These are phyloP conservation scores for Bromus sterilis DNA, from an alignment of 176 grass and related monocot species.

Conservation along the genomic window DNA sequence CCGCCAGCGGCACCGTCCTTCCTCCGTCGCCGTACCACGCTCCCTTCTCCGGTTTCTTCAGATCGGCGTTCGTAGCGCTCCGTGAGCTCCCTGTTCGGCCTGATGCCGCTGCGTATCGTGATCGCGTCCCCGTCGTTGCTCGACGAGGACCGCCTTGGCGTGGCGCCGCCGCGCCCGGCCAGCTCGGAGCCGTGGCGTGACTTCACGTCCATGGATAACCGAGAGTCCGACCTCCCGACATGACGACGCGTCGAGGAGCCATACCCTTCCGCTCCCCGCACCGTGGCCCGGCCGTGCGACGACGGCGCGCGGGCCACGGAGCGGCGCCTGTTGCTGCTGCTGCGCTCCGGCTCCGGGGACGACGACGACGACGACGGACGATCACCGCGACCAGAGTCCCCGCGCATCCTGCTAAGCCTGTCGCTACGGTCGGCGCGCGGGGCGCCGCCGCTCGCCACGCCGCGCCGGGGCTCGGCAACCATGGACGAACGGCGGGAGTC, in stretches of 20 bases:
- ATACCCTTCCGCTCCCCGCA: not conserved
- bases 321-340: not conserved
- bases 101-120: conserved; percentile 14
- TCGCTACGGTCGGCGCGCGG: not conserved
- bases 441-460: not conserved
- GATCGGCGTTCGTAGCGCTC: not conserved
- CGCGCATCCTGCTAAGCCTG: not conserved
- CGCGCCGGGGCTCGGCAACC: not conserved
- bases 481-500: not conserved
- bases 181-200: not conserved
- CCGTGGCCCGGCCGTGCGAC: not conserved
- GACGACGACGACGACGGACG: not conserved
- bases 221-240: not conserved
- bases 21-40: not conserved
- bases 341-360: not conserved
- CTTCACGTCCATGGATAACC: not conserved
- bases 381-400: not conserved
- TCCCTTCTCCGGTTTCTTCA: not conserved
- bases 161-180: not conserved
- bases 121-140: not conserved
- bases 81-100: not conserved
- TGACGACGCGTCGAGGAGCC: not conserved
- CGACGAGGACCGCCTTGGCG: not conserved
- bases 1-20: not conserved
- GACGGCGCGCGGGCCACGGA: not conserved